These are phyloP conservation scores for Agaricales sp. DNA, from an alignment of 1,284 basidiomycete genomes.

Conservation along the genomic window DNA sequence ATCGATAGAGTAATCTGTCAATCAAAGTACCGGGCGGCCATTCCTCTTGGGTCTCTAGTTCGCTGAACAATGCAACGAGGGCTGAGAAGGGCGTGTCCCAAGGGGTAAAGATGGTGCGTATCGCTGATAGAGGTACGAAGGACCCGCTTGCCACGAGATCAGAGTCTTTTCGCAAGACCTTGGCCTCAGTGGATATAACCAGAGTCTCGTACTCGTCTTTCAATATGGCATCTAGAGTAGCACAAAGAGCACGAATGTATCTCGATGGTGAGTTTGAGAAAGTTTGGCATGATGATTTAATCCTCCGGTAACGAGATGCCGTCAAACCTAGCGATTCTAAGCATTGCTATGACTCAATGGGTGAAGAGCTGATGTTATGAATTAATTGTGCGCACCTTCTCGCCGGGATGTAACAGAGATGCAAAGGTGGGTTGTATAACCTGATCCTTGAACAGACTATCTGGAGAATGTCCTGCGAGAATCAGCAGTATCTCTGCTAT, in stretches of 20 bases:
- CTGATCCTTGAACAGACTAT: constrained; percentile 57
- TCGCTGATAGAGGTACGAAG: constrained; percentile 74
- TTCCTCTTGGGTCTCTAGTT: constrained; percentile 40
- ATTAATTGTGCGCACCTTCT: constrained; percentile 19
- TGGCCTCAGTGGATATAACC: constrained; percentile 73
- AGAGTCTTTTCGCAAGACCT: constrained; percentile 60
- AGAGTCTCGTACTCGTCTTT: constrained; percentile 73
- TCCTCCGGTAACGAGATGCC: constrained; percentile 60
- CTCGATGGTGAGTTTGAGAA: constrained; percentile 56
- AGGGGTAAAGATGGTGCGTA: constrained; percentile 71
- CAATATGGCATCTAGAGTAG: constrained; percentile 62
- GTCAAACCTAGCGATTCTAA: constrained; percentile 66
- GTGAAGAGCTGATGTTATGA: neutral
- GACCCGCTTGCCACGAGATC: constrained; percentile 62
- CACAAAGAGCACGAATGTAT: constrained; percentile 69
- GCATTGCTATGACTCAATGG: constrained; percentile 40
- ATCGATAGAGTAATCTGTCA: constrained; percentile 59
- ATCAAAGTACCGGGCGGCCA: constrained; percentile 72
- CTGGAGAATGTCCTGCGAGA: constrained; percentile 76
- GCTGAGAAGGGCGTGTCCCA: constrained; percentile 79
- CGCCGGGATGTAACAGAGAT: constrained; percentile 76
- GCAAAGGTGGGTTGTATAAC: constrained; percentile 55
- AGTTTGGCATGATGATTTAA: constrained; percentile 43
- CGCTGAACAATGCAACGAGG: constrained; percentile 50
- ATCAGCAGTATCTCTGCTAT: constrained; percentile 80